Base-by-base conservation (phyloP, 345 rosid genomes). In the Hypericum androsaemum region DNA sequence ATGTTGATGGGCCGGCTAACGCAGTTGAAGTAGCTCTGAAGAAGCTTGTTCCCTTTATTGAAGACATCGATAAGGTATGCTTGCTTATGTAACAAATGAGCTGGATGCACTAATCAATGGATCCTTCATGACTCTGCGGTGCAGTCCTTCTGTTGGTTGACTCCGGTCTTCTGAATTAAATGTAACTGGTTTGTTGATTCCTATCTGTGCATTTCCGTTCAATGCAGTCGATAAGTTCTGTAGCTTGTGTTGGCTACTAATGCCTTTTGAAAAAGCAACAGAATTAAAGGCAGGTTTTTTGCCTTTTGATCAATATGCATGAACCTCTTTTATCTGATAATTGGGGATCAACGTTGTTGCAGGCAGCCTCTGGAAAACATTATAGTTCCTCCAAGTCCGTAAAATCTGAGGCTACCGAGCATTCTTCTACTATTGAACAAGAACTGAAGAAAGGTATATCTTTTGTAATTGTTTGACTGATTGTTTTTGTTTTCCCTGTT, bases 1-100 rank as follows among this genome's bases (percentile, higher is more conserved):
- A 64, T 74, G 83, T 50, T 71, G 78, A 80, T 70, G 62, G 65
- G 43, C 67, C 71, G 77, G 90, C 80, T 50, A 71, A 22, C 32
- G 32, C 83, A 57, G 82, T 87, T 54, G 95, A 83, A 65, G 90
- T 79, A 54, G 88, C 90, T 45, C 65, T 88, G 45, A 81, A 69
- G 74, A 88, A 94, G 75, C 82, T 86, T 59, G 67, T 76, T 64
- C 89, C 95, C 22, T 73, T 38, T 66, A 73, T 85, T 37, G 89
- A 94, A 72, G 97, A 85, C 37, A 79, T 88, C 32, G 82, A 68
- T 62, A 77, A 80, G 90, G 99, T 92, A 64, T 59, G 37, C 39
- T 68, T n/a, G n/a, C n/a, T n/a, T 22, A 22, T 22, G 32, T 22
- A 22, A 22, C 32, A 22, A 22, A 22, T 22, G 1, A 22, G 32